These are phyloP conservation scores for Quercus gilva DNA, from an alignment of 306 rosid species.

Conservation along the genomic window DNA sequence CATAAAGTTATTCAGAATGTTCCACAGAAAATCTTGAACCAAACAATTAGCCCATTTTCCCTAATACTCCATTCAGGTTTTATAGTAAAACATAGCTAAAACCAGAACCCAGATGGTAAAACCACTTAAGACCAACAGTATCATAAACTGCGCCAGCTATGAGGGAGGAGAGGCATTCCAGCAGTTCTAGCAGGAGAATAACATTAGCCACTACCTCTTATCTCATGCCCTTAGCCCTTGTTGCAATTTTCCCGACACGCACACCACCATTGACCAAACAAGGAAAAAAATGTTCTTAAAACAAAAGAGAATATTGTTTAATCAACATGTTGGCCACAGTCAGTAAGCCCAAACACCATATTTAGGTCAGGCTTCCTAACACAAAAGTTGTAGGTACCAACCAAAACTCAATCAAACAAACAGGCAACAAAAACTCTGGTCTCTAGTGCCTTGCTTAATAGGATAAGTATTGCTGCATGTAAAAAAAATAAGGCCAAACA, in stretches of 20 bases:
- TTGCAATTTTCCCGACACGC: too few species aligned
- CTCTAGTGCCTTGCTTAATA: slow-evolving; percentile 1
- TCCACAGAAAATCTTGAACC: neutral
- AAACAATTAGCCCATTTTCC: neutral
- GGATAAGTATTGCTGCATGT: neutral
- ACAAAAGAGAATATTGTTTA: neutral
- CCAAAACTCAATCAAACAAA: neutral
- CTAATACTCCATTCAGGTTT: neutral
- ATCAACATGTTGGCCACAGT: neutral
- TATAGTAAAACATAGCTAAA: neutral
- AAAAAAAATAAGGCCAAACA: slow-evolving; percentile 8
- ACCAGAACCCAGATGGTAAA: neutral
- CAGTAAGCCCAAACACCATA: neutral
- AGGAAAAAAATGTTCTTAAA: neutral
- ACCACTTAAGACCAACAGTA: neutral
- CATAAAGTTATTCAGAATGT: neutral
- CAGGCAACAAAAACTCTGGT: neutral
- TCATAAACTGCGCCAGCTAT: neutral
- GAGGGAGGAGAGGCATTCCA: neutral
- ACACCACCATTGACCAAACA: too few species aligned
- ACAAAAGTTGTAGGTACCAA: neutral
- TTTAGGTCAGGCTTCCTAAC: neutral
- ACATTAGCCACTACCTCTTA: neutral
- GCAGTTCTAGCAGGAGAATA: neutral
- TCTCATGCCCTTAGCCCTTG: neutral